Percentiles rank a stretch among this genome's conserved stretches.
These are phyloP conservation scores for Ceratocystis colombiana DNA, from an alignment of 2,329 filamentous ascomycete species.

Conservation along the genomic window DNA sequence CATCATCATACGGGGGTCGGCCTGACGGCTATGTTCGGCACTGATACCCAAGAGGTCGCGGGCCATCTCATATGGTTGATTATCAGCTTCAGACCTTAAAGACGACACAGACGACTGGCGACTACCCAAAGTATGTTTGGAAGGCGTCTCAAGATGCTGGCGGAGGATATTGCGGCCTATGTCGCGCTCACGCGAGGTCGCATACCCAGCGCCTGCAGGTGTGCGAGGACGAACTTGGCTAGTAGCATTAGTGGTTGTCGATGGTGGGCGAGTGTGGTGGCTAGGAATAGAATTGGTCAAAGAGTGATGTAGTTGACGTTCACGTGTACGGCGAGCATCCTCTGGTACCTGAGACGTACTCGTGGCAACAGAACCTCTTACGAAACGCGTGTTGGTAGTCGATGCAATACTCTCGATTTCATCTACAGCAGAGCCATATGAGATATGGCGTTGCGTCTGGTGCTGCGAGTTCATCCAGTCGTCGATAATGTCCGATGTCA, in stretches of 20 bases:
- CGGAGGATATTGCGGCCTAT: conserved; percentile 10
- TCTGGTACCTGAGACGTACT: conserved; percentile 12
- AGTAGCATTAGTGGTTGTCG: conserved; percentile 36
- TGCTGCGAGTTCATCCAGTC: conserved; percentile 53
- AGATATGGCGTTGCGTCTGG: conserved; percentile 28
- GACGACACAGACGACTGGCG: conserved; percentile 85
- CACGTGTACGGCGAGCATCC: conserved; percentile 20
- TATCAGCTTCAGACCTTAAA: conserved; percentile 87
- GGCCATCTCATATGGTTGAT: conserved; percentile 73
- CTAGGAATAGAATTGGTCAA: conserved; percentile 41
- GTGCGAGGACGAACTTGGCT: conserved; percentile 48
- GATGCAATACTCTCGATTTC: conserved; percentile 58
- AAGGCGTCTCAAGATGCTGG: conserved; percentile 21
- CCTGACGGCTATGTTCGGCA: conserved; percentile 40
- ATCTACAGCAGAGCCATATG: conserved; percentile 26
- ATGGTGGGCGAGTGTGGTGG: conserved; percentile 48
- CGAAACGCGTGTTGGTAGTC: conserved; percentile 29
- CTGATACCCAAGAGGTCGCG: conserved; percentile 47
- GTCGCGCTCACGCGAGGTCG: conserved; percentile 31
- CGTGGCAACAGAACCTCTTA: conserved; percentile 36
- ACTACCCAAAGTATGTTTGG: conserved; percentile 32
- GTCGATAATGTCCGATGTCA: conserved; percentile 77
- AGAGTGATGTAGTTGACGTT: conserved; percentile 5
- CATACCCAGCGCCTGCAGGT: conserved; percentile 45
- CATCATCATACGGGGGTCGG: conserved; percentile 96